A percentile compares a stretch with the other conserved stretches of the same genome.
phyloP scores from a whole-genome alignment of 2,329 filamentous ascomycete genomes.

The Exserohilum rostratum region DNA sequence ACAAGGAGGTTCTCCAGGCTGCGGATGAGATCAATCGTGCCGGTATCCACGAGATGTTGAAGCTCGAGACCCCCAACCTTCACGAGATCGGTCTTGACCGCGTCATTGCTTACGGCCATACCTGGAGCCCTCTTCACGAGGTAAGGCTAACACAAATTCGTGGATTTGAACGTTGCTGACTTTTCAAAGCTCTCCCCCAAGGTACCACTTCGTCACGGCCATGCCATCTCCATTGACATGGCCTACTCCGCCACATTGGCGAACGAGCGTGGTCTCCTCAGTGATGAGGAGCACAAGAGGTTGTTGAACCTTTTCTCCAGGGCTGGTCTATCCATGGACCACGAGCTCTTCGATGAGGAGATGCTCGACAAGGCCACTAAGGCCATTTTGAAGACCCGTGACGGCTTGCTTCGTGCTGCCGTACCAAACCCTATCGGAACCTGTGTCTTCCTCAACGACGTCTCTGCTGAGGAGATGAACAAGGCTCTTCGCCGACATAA shows the following conservation, averaged over 20 bases:
- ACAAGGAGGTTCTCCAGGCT: constrained; percentile 63
- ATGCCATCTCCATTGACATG: constrained; percentile 79
- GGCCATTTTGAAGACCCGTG: constrained; percentile 73
- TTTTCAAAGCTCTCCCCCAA: constrained; percentile 64
- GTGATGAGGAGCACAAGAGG: constrained; percentile 64
- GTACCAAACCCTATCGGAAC: constrained; percentile 71
- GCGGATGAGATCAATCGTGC: constrained; percentile 72
- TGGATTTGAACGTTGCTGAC: constrained; percentile 10
- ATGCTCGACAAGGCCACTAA: constrained; percentile 69
- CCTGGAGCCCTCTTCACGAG: constrained; percentile 73
- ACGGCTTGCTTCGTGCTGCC: constrained; percentile 70
- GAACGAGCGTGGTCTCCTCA: constrained; percentile 66
- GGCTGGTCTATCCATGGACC: constrained; percentile 74
- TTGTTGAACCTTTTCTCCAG: constrained; percentile 72
- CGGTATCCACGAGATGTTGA: constrained; percentile 74
- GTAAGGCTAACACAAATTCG: constrained; percentile 17
- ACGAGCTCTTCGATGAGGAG: constrained; percentile 69
- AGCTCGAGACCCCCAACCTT: constrained; percentile 74
- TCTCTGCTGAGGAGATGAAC: constrained; percentile 66
- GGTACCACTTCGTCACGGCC: constrained; percentile 72
- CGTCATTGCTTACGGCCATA: constrained; percentile 76
- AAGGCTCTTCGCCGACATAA: constrained; percentile 68
- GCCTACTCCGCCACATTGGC: constrained; percentile 74
- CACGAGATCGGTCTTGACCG: constrained; percentile 75
- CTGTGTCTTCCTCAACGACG: constrained; percentile 73